Evolutionary conservation across 352 stramenopile species (phyloP), one percentile per base, ranked within the genome.

Genomic region (Globisporangium sylvaticum): DNA sequence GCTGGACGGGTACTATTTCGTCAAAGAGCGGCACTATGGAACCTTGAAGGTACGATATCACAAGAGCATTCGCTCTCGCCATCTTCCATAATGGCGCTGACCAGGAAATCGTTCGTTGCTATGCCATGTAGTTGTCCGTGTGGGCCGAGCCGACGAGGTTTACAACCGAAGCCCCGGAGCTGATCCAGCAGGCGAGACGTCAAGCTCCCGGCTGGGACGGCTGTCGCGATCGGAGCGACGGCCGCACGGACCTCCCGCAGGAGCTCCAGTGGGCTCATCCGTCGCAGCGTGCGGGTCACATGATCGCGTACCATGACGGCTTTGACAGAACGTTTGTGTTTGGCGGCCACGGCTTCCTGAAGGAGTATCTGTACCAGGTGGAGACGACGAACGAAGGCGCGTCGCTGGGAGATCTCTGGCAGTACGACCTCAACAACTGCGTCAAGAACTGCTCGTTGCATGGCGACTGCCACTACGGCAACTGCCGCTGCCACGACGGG

Each of bases 161-260:
- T 3, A 84, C 84, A 14, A 72, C 55, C 4, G 81, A 83, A 10
- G 64, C 73, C 22, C 75, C 67, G 2, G 81, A 98, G 29, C 82
- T 97, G n/a, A 83, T 98, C 20, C 58, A 72, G 8, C 92, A 98
- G 75, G 94, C 96, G 10, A 68, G 95, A 57, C 74, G 90, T 0
- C 91, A 97, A 72, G 90, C 91, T 2, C 91, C 91, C 9, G 96
- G 96, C 0, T 99, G 96, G 96, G 97, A 99, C 71, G 96, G 96
- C 20, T 99, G 97, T 75, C 79, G 92, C 18, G 86, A 99, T 65
- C 78, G 89, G 6, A 63, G 67, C n/a, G 94, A 98, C 62, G 77
- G 70, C 4, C 75, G 84, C 24, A 46, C 61, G 0, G 87, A 95
- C 66, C 65, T 95, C 22, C 77, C 83, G 0, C 61, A 75, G 44